phyloP scores from a whole-genome alignment of 2,329 filamentous ascomycete species.

The Neonectria punicea region DNA sequence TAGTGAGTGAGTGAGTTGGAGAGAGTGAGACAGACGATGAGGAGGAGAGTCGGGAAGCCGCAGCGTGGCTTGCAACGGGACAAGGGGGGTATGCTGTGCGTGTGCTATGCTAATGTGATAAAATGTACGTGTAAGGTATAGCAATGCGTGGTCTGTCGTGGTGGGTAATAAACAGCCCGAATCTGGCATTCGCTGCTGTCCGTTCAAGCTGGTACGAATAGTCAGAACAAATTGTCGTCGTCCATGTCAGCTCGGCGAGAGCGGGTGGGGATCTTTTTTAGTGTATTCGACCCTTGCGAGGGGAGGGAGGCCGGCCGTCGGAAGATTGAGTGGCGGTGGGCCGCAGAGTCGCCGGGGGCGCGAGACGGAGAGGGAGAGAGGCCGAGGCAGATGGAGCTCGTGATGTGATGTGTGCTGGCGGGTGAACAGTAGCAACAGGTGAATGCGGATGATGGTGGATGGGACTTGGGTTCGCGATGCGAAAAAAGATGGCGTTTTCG shows the following conservation, averaged over 20 bases:
- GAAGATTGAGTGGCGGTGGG: slow-evolving; percentile 18
- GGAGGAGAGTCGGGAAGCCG: neutral
- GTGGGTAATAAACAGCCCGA: neutral
- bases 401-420: no score
- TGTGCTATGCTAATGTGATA: neutral
- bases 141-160: neutral
- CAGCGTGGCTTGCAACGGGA: neutral
- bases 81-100: neutral
- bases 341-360: neutral
- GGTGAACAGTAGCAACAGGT: neutral
- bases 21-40: neutral
- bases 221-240: neutral
- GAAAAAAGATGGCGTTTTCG: neutral
- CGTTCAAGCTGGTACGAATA: neutral
- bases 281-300: neutral
- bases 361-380: neutral
- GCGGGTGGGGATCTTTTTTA: neutral
- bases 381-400: neutral
- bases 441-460: neutral
- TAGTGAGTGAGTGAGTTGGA: no score
- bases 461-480: neutral
- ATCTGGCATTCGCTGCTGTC: neutral
- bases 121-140: neutral
- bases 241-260: neutral
- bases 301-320: neutral